Conservation (phyloP, 1,139 yeast species). For the Lodderomyces pseudojiufengensis region DNA sequence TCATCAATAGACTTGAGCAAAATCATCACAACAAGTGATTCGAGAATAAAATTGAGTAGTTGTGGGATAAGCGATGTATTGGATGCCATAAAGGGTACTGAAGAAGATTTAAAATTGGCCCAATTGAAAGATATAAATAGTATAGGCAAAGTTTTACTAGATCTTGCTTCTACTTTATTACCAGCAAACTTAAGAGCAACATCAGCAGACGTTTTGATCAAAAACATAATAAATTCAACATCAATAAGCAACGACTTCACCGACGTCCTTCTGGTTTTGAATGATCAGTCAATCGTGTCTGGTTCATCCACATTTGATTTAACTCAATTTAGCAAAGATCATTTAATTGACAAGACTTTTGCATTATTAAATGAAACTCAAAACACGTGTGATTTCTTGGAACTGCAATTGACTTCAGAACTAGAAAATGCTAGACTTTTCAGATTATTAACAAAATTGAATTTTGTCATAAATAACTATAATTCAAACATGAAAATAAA, state of each 20-base stretch:
- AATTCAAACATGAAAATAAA: constrained; percentile 47
- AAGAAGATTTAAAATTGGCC: constrained; percentile 2
- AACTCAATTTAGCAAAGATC: constrained; percentile 25
- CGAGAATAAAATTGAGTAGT: constrained; percentile 67
- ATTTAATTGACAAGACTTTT: constrained; percentile 40
- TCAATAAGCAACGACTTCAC: constrained; percentile 24
- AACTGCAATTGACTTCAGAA: constrained; percentile 64
- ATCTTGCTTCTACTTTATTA: constrained; percentile 46
- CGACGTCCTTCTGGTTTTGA: constrained; percentile 16
- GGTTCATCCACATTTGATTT: constrained; percentile 14
- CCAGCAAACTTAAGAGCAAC: constrained; percentile 23
- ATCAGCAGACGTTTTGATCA: constrained; percentile 3
- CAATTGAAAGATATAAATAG: constrained; percentile 42
- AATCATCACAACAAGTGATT: constrained; percentile 67
- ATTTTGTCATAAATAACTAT: constrained; percentile 57
- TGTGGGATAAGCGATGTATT: constrained; percentile 73
- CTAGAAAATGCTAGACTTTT: constrained; percentile 87
- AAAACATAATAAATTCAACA: constrained; percentile 13
- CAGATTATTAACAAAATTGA: constrained; percentile 75
- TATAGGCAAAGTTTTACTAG: constrained; percentile 59
- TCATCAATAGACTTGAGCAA: constrained; percentile 59
- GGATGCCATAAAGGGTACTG: constrained; percentile 18
- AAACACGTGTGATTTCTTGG: constrained; percentile 59
- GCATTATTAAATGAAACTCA: constrained; percentile 52
- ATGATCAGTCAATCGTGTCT: constrained; percentile 7